phyloP scores from a whole-genome alignment of 805 yeast species.

The Starmerella sirachaensis region DNA sequence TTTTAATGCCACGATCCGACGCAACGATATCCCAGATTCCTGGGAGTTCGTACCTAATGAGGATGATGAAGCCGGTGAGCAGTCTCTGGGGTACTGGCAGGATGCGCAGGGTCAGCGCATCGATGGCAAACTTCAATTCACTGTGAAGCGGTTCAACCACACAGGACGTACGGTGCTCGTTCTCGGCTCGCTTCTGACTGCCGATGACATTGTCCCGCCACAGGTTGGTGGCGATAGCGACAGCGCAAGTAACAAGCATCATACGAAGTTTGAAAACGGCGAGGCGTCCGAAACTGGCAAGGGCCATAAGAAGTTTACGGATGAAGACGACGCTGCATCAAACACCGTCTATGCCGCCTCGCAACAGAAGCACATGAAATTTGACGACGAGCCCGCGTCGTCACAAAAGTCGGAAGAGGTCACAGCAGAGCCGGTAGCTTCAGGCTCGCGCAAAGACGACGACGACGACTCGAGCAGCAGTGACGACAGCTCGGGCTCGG shows the following conservation, averaged over 20 bases:
- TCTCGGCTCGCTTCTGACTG: slow-evolving; percentile 53
- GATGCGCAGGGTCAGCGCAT: slow-evolving; percentile 62
- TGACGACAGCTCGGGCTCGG: too few species aligned
- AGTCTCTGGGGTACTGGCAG: slow-evolving; percentile 76
- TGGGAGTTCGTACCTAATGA: slow-evolving; percentile 78
- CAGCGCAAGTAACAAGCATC: too few species aligned
- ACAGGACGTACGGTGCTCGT: slow-evolving; percentile 75
- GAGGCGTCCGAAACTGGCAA: neutral
- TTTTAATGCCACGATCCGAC: slow-evolving; percentile 84
- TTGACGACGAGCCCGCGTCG: too few species aligned
- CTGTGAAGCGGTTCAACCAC: slow-evolving; percentile 45
- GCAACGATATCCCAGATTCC: slow-evolving; percentile 66
- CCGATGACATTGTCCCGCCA: slow-evolving; percentile 18
- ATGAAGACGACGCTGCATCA: too few species aligned
- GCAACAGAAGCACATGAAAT: slow-evolving; percentile 4
- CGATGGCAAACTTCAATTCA: slow-evolving; percentile 73
- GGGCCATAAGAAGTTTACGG: slow-evolving; percentile 4
- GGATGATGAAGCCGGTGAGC: slow-evolving; percentile 34
- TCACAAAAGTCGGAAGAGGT: too few species aligned
- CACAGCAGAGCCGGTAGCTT: too few species aligned
- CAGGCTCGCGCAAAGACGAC: too few species aligned
- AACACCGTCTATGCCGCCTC: neutral
- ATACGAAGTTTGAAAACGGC: slow-evolving; percentile 8
- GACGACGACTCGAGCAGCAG: too few species aligned
- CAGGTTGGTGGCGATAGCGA: slow-evolving; percentile 1